A percentile compares a stretch with the other conserved stretches of the same genome.
phyloP scores from a whole-genome alignment of 164 flowering plant genomes.

The Amborella trichopoda region DNA sequence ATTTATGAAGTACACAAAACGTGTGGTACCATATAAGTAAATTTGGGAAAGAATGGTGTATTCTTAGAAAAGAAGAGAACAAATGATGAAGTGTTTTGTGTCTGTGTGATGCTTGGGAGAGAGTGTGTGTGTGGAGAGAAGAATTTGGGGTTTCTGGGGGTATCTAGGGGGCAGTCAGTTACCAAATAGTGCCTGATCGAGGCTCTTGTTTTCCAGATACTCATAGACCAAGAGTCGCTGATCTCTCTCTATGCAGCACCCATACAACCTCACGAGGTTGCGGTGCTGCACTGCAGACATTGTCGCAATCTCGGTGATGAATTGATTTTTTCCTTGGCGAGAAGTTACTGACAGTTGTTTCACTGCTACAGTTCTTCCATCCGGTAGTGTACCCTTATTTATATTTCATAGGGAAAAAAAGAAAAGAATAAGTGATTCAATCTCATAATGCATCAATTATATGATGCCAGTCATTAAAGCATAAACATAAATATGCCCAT shows the following conservation, averaged over 20 bases:
- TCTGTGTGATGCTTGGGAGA: too few relatives aligned
- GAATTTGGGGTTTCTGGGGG: too few relatives aligned
- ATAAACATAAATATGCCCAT: neutral
- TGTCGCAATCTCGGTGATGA: constrained; percentile 39
- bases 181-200: constrained; percentile 57
- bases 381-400: constrained; percentile 30
- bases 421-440: neutral
- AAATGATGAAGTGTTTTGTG: too few relatives aligned
- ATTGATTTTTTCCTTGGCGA: constrained; percentile 40
- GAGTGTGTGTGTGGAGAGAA: too few relatives aligned
- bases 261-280: constrained; percentile 38
- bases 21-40: too few relatives aligned
- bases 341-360: constrained; percentile 52
- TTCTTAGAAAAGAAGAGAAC: too few relatives aligned
- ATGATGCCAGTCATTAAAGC: neutral
- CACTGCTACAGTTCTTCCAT: constrained; percentile 40
- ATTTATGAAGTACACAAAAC: too few relatives aligned
- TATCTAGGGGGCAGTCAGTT: constrained; percentile 1
- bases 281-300: constrained; percentile 42
- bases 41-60: too few relatives aligned
- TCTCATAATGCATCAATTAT: neutral
- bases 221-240: constrained; percentile 55
- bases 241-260: constrained; percentile 49
- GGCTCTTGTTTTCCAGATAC: constrained; percentile 63
- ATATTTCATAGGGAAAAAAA: neutral